These are phyloP conservation scores for Pseudomicrostroma phylloplanum DNA, from an alignment of 1,284 basidiomycete species.

Conservation along the genomic window DNA sequence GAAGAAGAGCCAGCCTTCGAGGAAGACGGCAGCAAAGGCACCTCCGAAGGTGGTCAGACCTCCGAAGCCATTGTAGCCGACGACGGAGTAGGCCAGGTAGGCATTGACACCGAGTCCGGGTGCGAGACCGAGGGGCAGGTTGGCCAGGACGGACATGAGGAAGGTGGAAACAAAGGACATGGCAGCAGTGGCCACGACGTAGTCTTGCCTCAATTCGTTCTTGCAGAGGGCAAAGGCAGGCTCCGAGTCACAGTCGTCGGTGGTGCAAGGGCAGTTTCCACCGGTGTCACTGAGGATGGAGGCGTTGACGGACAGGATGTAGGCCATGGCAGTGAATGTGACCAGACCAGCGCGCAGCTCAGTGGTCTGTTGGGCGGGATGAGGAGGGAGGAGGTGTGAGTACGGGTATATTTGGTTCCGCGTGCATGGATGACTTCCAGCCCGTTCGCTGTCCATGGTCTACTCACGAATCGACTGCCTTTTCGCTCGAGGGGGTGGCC, in stretches of 20 bases:
- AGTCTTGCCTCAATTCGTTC: constrained; percentile 58
- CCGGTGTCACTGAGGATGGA: constrained; percentile 69
- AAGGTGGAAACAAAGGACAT: constrained; percentile 68
- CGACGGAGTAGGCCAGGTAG: constrained; percentile 83
- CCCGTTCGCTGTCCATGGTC: background rate
- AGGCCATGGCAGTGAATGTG: constrained; percentile 48
- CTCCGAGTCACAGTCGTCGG: constrained; percentile 57
- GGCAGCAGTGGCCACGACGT: constrained; percentile 62
- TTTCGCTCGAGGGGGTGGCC: constrained; percentile 68
- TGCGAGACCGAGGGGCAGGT: constrained; percentile 68
- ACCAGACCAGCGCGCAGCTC: constrained; percentile 47
- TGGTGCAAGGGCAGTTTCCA: constrained; percentile 62
- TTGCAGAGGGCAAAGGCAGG: constrained; percentile 53
- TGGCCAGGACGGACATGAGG: constrained; percentile 76
- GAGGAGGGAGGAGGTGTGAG: background rate
- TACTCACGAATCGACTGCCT: constrained; percentile 62
- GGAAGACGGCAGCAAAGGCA: constrained; percentile 74
- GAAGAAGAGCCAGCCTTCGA: constrained; percentile 72
- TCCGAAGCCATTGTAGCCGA: constrained; percentile 66
- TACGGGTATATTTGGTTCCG: background rate
- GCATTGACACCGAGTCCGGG: constrained; percentile 63
- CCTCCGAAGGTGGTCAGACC: constrained; percentile 72
- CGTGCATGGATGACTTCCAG: background rate
- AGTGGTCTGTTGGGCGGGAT: constrained; percentile 14
- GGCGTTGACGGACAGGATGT: constrained; percentile 55